These are phyloP conservation scores for Quercus phellos DNA, from an alignment of 331 rosid genomes.

Conservation along the genomic window DNA sequence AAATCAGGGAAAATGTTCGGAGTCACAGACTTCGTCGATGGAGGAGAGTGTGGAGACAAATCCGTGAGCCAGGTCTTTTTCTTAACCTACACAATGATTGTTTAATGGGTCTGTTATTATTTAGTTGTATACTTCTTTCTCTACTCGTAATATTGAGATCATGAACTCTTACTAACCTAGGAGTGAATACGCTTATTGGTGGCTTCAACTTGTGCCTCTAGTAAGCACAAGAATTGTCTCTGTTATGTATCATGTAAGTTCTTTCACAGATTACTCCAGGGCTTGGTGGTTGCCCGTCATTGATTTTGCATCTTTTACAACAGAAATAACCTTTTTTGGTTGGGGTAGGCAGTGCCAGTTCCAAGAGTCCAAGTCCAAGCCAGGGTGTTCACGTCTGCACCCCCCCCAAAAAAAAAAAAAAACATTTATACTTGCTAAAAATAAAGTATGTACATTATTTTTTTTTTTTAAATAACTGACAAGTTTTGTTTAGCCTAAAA, in stretches of 20 bases:
- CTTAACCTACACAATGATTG: neutral
- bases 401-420: too few species aligned
- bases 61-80: conserved; percentile 65
- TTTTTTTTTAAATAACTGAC: too few species aligned
- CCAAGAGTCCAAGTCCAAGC: too few species aligned
- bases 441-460: too few species aligned
- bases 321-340: neutral
- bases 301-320: neutral
- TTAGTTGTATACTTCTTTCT: neutral
- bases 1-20: conserved; percentile 73
- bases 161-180: neutral
- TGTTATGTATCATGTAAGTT: neutral
- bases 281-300: neutral
- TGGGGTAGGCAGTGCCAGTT: neutral
- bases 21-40: conserved; percentile 58
- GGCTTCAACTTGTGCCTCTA: neutral
- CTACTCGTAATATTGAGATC: neutral
- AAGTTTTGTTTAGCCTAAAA: too few species aligned
- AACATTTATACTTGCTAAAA: too few species aligned
- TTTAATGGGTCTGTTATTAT: neutral
- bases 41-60: conserved; percentile 47
- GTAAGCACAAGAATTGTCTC: too few species aligned
- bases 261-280: neutral
- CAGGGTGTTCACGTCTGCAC: too few species aligned
- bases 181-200: neutral